Conservation (phyloP, 768 basidiomycete genomes). For the Piloderma croceum region DNA sequence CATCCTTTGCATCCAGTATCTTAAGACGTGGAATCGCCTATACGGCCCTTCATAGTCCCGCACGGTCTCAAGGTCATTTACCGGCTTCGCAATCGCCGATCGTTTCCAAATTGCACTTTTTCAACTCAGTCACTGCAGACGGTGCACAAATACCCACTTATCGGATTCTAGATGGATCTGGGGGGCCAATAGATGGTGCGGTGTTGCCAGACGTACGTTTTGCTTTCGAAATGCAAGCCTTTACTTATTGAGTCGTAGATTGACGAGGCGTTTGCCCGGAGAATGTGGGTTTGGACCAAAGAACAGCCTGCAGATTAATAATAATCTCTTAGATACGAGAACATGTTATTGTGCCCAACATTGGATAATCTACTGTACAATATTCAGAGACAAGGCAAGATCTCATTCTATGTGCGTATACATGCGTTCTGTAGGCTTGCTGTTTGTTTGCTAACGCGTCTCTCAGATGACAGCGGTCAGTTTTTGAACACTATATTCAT, state of each 20-base stretch:
- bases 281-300: slow-evolving; percentile 37
- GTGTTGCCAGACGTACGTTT: slow-evolving; percentile 64
- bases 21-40: too few relatives aligned
- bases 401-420: slow-evolving; percentile 75
- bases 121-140: slow-evolving; percentile 67
- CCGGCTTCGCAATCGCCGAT: slow-evolving; percentile 52
- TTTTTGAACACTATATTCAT: too few relatives aligned
- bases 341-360: slow-evolving; percentile 75
- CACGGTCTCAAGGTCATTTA: slow-evolving; percentile 27
- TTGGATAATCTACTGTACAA: slow-evolving; percentile 88
- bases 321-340: slow-evolving; percentile 49
- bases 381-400: slow-evolving; percentile 90
- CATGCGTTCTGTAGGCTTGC: not conserved
- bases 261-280: slow-evolving; percentile 60
- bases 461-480: slow-evolving; percentile 80
- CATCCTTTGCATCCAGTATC: too few relatives aligned
- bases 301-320: not conserved
- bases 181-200: slow-evolving; percentile 67
- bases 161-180: slow-evolving; percentile 78
- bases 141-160: slow-evolving; percentile 76
- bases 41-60: too few relatives aligned
- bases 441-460: slow-evolving; percentile 6
- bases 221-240: not conserved
- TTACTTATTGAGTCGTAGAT: slow-evolving; percentile 38
- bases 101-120: slow-evolving; percentile 65